Base-by-base conservation (phyloP, 2,329 filamentous ascomycete genomes). In the Chaetomiaceae sp. region DNA sequence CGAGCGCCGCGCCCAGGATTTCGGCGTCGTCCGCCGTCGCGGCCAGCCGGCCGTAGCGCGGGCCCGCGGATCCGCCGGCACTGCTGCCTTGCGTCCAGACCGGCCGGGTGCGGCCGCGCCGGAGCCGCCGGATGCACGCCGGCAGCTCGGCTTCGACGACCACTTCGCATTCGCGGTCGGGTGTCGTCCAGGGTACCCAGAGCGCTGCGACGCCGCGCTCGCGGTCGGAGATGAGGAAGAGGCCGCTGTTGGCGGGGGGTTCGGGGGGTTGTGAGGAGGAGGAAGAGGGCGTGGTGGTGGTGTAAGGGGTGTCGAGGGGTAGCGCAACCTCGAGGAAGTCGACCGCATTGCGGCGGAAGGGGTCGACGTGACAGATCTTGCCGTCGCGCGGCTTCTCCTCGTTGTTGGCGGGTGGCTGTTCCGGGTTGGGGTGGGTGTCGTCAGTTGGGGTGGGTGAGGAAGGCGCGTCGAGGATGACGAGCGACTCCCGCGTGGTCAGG, bases 1-100 rank as follows among this genome's bases (percentile, higher is more conserved):
- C 80, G 27, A 88, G 73, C 6, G 77, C 78, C 6, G 83, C 70
- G 1, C 85, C 87, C 27, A 90, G 61, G 47, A 81, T 67, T 50
- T 81, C 76, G 4, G 68, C 65, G 6, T 66, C 70, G 35, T 74
- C 70, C 3, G 60, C 51, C 1, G 68, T 68, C 52, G 64, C 72
- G 4, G 65, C 60, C 4, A 77, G 53, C 6, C 63, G 61, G 7
- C 71, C 72, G 52, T 70, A 78, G 11, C 61, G 66, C 15, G 29
- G 62, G 60, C 10, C 45, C 30, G 37, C 62, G 57, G 11, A 62
- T 56, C 35, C 62, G 56, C 9, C 11, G 9, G 12, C 7, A 4
- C 11, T n/a, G 12, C n/a, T 11, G 12, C 29, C 11, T 30, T 64
- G 55, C 33, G 66, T 60, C 78, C 77, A 82, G 1, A 65, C 60